Evolutionary conservation across 2,329 filamentous ascomycete species (phyloP).

Genomic region (Aspergillus carbonarius): DNA sequence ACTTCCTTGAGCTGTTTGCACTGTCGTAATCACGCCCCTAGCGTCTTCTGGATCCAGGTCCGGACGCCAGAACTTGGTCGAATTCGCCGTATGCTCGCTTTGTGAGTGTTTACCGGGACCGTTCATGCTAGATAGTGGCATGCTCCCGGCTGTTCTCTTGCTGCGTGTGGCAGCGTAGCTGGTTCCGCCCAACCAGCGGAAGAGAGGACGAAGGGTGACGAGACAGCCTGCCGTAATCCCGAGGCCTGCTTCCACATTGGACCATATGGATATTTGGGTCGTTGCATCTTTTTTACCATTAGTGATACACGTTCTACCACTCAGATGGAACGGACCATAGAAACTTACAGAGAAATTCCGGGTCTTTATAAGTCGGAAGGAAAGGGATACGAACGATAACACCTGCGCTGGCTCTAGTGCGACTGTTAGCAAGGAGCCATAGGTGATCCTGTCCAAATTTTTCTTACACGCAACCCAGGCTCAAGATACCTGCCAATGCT

Average conservation of each 20-base stretch:
- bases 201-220: slow-evolving; percentile 51
- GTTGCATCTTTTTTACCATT: slow-evolving; percentile 29
- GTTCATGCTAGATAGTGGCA: slow-evolving; percentile 34
- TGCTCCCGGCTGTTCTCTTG: slow-evolving; percentile 27
- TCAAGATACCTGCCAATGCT: slow-evolving; percentile 54
- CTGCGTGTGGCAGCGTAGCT: slow-evolving; percentile 26
- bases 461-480: slow-evolving; percentile 54
- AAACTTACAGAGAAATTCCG: slow-evolving; percentile 36
- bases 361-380: slow-evolving; percentile 33
- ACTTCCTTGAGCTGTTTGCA: slow-evolving; percentile 28
- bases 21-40: slow-evolving; percentile 28
- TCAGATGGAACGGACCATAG: neutral
- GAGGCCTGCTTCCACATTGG: slow-evolving; percentile 39
- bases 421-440: slow-evolving; percentile 22
- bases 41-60: slow-evolving; percentile 29
- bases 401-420: slow-evolving; percentile 34
- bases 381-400: slow-evolving; percentile 40
- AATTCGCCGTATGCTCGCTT: slow-evolving; percentile 20
- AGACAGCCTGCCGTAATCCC: slow-evolving; percentile 50
- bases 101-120: slow-evolving; percentile 14
- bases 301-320: neutral
- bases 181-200: slow-evolving; percentile 40
- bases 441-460: slow-evolving; percentile 13
- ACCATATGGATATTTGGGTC: slow-evolving; percentile 42
- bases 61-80: slow-evolving; percentile 32